Percentiles rank a stretch among this genome's conserved stretches.
Conservation (phyloP, 148 eudicot species). For the Drosera capensis region DNA sequence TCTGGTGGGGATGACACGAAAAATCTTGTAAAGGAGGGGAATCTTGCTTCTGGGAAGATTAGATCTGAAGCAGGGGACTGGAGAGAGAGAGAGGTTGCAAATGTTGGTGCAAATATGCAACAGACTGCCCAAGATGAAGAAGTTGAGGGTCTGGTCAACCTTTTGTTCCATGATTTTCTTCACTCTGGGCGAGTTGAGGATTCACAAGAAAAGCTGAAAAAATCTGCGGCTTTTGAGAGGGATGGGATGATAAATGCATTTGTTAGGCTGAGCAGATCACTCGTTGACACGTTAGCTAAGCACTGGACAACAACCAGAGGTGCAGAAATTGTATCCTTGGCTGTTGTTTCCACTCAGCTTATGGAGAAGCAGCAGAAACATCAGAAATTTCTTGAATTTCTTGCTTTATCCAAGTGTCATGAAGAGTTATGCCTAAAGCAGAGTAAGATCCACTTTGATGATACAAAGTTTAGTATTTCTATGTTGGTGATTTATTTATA, state of each 20-base stretch:
- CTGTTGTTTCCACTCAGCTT: conserved; percentile 65
- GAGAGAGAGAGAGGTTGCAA: conserved; percentile 40
- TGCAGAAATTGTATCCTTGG: conserved; percentile 65
- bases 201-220: conserved; percentile 51
- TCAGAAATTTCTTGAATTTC: conserved; percentile 80
- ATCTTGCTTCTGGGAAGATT: conserved; percentile 44
- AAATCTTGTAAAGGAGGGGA: conserved; percentile 25
- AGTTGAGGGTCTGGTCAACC: conserved; percentile 63
- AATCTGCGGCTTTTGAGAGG: conserved; percentile 76
- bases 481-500: neutral
- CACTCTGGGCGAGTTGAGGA: conserved; percentile 56
- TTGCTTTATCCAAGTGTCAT: conserved; percentile 91
- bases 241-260: conserved; percentile 85
- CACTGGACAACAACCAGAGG: conserved; percentile 99
- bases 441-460: conserved; percentile 31
- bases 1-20: conserved; percentile 48
- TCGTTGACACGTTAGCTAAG: conserved; percentile 90
- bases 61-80: conserved; percentile 38
- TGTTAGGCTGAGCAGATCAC: conserved; percentile 73
- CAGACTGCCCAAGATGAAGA: conserved; percentile 84
- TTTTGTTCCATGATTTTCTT: conserved; percentile 66
- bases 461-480: neutral
- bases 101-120: conserved; percentile 31
- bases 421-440: conserved; percentile 69
- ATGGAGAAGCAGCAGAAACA: conserved; percentile 87